These are phyloP conservation scores for Hymenoscyphus albidus DNA, from an alignment of 2,329 filamentous ascomycete species.

Conservation along the genomic window DNA sequence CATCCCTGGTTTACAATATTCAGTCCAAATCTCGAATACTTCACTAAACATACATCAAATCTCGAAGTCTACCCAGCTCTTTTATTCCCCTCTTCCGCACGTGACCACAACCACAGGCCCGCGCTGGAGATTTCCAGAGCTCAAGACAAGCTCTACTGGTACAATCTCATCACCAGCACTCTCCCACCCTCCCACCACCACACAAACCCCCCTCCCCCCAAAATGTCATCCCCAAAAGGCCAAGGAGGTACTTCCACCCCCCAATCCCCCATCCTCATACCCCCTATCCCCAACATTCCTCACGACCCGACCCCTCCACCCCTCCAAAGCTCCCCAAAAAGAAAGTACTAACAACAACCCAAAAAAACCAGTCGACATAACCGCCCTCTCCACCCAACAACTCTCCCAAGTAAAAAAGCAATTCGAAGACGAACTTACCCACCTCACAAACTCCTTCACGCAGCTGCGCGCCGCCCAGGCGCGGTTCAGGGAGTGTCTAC, in stretches of 20 bases:
- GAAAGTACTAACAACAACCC: background rate
- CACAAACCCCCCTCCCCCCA: background rate
- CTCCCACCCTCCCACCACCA: background rate
- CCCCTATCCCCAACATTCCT: background rate
- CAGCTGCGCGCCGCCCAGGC: constrained; percentile 86
- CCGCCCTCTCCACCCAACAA: constrained; percentile 76
- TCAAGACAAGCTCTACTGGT: too few species aligned
- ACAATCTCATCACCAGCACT: background rate
- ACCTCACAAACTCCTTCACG: constrained; percentile 84
- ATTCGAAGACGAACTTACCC: constrained; percentile 91
- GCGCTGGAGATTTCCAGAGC: too few species aligned
- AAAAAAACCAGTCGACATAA: constrained; percentile 57
- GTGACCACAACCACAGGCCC: background rate
- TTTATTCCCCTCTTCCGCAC: background rate
- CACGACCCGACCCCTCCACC: background rate
- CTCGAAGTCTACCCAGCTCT: background rate
- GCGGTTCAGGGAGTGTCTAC: constrained; percentile 88
- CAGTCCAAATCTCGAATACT: background rate
- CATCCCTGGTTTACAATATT: too few species aligned
- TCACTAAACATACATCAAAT: background rate
- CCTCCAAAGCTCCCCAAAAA: constrained; percentile 1
- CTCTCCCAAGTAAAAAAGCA: constrained; percentile 92
- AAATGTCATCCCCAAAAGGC: constrained; percentile 17
- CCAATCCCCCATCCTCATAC: background rate
- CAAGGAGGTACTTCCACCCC: constrained; percentile 14